These are phyloP conservation scores for Neopestalotiopsis sp. DNA, from an alignment of 2,329 filamentous ascomycete genomes.

Conservation along the genomic window DNA sequence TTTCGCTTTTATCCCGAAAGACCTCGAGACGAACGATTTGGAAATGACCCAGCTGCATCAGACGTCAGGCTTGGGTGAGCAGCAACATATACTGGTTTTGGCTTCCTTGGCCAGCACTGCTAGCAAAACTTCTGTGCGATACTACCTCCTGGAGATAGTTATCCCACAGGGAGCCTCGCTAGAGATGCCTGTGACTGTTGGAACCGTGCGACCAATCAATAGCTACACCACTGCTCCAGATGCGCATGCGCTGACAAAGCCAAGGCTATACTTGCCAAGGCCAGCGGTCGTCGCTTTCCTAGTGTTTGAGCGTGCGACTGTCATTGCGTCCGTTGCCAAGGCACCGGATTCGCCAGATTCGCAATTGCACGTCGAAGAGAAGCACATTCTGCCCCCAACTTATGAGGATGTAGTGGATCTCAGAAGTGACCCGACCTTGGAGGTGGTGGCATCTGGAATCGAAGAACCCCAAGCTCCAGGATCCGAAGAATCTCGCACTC, in stretches of 20 bases:
- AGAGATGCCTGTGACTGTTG: conserved; percentile 52
- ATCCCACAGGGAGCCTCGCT: conserved; percentile 54
- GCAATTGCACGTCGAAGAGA: conserved; percentile 71
- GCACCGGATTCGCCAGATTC: conserved; percentile 74
- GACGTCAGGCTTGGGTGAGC: conserved; percentile 53
- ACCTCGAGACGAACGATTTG: conserved; percentile 53
- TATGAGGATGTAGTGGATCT: conserved; percentile 92
- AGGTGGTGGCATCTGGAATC: conserved; percentile 67
- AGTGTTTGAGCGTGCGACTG: conserved; percentile 77
- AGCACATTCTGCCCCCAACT: conserved; percentile 63
- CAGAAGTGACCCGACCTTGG: conserved; percentile 65
- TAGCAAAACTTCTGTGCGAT: conserved; percentile 60
- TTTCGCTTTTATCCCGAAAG: conserved; percentile 71
- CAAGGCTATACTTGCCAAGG: conserved; percentile 77
- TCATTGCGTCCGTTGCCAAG: conserved; percentile 75
- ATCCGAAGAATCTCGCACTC: conserved; percentile 53
- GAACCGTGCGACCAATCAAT: conserved; percentile 70
- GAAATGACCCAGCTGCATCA: conserved; percentile 57
- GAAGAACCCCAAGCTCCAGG: conserved; percentile 58
- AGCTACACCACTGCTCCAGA: conserved; percentile 64
- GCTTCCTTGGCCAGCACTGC: conserved; percentile 60
- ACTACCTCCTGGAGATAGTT: conserved; percentile 75
- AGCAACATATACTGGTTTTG: conserved; percentile 66
- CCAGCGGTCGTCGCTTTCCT: conserved; percentile 82
- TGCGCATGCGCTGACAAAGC: conserved; percentile 48